Percentiles rank a stretch among this genome's conserved stretches.
These are phyloP conservation scores for Diaporthe ampelina DNA, from an alignment of 2,329 filamentous ascomycete genomes.

Conservation along the genomic window DNA sequence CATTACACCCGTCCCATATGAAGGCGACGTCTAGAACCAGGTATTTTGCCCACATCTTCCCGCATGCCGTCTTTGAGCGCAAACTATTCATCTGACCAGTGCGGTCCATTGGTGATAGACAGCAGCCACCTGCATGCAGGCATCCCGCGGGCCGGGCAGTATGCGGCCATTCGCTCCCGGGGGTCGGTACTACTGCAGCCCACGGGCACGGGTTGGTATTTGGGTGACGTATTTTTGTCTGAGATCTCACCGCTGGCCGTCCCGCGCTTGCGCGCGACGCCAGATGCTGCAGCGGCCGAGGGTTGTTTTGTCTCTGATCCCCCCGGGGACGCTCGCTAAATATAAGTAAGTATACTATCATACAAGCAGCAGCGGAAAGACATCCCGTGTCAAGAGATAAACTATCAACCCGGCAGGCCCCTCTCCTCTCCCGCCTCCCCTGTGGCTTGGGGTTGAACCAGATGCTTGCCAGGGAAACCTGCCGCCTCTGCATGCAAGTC, in stretches of 20 bases:
- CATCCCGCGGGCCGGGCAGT: constrained; percentile 22
- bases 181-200: constrained; percentile 18
- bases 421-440: neutral
- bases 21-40: neutral
- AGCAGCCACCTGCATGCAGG: neutral
- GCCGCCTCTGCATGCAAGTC: constrained; percentile 9
- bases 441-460: neutral
- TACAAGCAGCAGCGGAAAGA: no score
- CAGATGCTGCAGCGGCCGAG: neutral
- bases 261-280: neutral
- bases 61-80: neutral
- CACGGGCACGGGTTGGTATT: constrained; percentile 25
- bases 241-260: constrained; percentile 31
- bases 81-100: constrained; percentile 17
- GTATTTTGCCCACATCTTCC: neutral
- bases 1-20: neutral
- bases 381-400: neutral
- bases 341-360: no score
- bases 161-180: constrained; percentile 19
- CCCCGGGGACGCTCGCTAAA: no score
- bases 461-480: neutral
- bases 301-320: no score
- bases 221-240: constrained; percentile 17
- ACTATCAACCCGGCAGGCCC: neutral
- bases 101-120: neutral